Conservation (phyloP, 805 yeast genomes). For the Wickerhamomyces tratensis region DNA sequence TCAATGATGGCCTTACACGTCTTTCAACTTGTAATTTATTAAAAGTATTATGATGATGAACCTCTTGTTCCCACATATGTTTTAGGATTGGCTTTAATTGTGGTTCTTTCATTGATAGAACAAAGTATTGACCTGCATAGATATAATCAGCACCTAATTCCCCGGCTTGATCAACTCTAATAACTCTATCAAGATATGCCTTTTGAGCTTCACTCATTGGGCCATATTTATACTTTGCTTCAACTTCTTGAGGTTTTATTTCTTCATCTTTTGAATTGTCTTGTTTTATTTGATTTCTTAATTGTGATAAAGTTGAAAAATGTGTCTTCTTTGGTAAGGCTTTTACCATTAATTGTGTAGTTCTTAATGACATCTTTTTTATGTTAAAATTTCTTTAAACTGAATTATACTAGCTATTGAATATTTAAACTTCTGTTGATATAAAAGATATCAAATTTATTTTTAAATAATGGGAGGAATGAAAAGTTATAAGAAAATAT, state of each 20-base stretch:
- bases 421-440: too few species aligned
- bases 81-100: constrained; percentile 68
- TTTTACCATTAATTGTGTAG: not conserved
- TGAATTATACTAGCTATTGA: too few species aligned
- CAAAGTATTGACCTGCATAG: constrained; percentile 82
- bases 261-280: not conserved
- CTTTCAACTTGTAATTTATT: constrained; percentile 64
- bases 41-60: constrained; percentile 83
- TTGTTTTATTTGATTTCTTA: constrained; percentile 6
- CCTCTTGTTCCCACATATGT: constrained; percentile 99
- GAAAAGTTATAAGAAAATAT: too few species aligned
- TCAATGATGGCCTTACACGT: constrained; percentile 82
- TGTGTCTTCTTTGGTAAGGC: constrained; percentile 3
- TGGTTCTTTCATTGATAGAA: constrained; percentile 62
- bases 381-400: too few species aligned
- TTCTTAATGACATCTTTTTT: not conserved
- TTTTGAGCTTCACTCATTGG: constrained; percentile 40
- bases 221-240: not conserved
- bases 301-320: constrained; percentile 14
- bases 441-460: too few species aligned
- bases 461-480: too few species aligned
- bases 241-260: not conserved
- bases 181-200: constrained; percentile 62
- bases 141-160: constrained; percentile 94
- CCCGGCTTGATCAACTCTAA: constrained; percentile 97